Evolutionary conservation across 2,329 filamentous ascomycete species (phyloP).

Genomic region (Monosporascus sp.): DNA sequence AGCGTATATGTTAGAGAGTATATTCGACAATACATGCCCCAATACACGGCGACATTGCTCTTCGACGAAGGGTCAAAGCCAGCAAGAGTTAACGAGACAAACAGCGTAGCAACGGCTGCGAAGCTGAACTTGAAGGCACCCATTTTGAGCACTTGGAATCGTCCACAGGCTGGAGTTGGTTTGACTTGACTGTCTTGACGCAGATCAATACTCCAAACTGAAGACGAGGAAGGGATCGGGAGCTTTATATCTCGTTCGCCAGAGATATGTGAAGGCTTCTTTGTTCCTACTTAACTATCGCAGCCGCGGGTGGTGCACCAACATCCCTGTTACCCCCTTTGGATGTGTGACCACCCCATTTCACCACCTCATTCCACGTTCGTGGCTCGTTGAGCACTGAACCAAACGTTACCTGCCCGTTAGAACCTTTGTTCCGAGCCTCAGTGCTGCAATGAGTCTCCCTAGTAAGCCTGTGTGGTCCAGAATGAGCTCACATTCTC

Average conservation of each 20-base stretch:
- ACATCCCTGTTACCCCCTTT: background rate
- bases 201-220: background rate
- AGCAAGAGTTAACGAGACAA: slow-evolving; percentile 17
- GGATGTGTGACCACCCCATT: background rate
- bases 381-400: background rate
- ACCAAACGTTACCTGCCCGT: background rate
- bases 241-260: background rate
- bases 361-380: background rate
- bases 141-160: background rate
- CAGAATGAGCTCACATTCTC: background rate
- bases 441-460: background rate
- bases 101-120: background rate
- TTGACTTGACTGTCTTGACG: background rate
- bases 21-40: slow-evolving; percentile 12
- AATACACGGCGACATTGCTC: slow-evolving; percentile 40
- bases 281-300: background rate
- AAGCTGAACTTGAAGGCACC: background rate
- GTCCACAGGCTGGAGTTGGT: too few relatives aligned
- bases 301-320: background rate
- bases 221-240: background rate
- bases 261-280: background rate
- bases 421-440: background rate
- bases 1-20: background rate
- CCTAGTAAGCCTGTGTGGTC: background rate
- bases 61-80: slow-evolving; percentile 38